A percentile compares a stretch with the other conserved stretches of the same genome.
phyloP scores from a whole-genome alignment of 1,284 basidiomycete genomes.

The Cutaneotrichosporon sp. region DNA sequence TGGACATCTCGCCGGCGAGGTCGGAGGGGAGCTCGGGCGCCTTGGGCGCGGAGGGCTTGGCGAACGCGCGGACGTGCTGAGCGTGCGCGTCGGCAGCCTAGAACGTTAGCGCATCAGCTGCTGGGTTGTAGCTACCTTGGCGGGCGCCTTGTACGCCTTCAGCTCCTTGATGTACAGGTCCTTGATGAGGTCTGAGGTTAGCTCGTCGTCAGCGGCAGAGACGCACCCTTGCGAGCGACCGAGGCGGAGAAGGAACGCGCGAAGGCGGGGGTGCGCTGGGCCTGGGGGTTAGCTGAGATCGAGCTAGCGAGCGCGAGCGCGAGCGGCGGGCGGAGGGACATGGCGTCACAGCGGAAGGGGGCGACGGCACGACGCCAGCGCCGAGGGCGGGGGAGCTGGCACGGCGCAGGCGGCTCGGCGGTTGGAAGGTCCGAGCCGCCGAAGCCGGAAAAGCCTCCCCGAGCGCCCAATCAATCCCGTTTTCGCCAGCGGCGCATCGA shows the following conservation, averaged over 20 bases:
- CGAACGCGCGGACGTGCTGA: slow-evolving; percentile 68
- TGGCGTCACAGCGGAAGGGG: no score
- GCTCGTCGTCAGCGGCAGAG: neutral
- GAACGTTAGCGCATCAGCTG: neutral
- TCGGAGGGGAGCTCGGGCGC: slow-evolving; percentile 67
- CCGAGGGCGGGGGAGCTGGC: no score
- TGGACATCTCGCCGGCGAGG: slow-evolving; percentile 72
- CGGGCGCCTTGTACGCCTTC: slow-evolving; percentile 72
- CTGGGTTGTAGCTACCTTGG: slow-evolving; percentile 36
- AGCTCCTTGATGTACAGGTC: slow-evolving; percentile 86
- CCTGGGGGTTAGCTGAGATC: slow-evolving; percentile 17
- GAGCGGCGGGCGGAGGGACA: no score
- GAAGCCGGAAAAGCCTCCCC: no score
- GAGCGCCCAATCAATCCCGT: no score
- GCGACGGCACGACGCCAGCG: no score
- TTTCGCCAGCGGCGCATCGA: no score
- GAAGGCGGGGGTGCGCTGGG: slow-evolving; percentile 33
- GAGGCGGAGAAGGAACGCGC: slow-evolving; percentile 59
- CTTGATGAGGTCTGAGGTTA: slow-evolving; percentile 72
- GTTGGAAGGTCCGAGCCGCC: no score
- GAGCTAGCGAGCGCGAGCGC: no score
- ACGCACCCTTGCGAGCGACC: slow-evolving; percentile 64
- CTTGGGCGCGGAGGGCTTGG: slow-evolving; percentile 62
- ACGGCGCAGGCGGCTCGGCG: no score
- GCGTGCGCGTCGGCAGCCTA: slow-evolving; percentile 80